Evolutionary conservation across 2,329 filamentous ascomycete genomes (phyloP), one percentile per base, ranked within the genome.

Genomic region (Shiraia sp.): DNA sequence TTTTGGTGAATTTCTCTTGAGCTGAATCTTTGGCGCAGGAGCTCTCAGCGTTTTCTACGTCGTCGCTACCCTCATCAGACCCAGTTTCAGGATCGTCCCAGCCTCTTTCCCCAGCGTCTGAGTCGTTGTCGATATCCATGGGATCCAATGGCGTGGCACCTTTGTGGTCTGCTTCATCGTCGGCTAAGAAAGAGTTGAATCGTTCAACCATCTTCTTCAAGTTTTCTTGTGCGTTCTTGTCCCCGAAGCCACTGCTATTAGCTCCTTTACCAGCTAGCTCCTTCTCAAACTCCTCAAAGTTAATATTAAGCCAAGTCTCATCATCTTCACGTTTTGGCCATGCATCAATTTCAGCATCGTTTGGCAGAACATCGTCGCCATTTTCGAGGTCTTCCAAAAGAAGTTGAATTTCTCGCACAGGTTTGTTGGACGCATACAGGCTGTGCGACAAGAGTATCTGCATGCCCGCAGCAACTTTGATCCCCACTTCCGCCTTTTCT

Each of bases 181-280:
- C 89, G 41, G 95, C 88, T 32, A 99, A 71, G 57, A 99, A 97
- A 10, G 87, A 78, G 61, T 96, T 90, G 60, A 99, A 97, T n/a
- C 90, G 82, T 32, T 88, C 86, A 0, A 99, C 93, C 65, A 97
- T 96, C 61, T 92, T 92, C 39, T 87, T 85, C 15, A 99, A 75
- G 63, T 96, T 87, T 4, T 83, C 82, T 59, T 91, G 84, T 0
- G 85, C 81, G 16, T 75, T 76, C 4, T 79, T 73, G 62, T 90
- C 83, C 2, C 86, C 87, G 60, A 88, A 76, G 0, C 68, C 71
- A 3, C 51, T 47, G 3, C 47, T 46, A 22, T 22, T 42, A 3
- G 29, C 51, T 6, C 59, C 63, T 36, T 66, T 68, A 47, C 80
- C 81, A 40, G 76, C 74, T 2, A 99, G 73, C 64, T 96, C 90